Base-by-base conservation (phyloP, 805 yeast genomes). In the Candida coleopterorum region DNA sequence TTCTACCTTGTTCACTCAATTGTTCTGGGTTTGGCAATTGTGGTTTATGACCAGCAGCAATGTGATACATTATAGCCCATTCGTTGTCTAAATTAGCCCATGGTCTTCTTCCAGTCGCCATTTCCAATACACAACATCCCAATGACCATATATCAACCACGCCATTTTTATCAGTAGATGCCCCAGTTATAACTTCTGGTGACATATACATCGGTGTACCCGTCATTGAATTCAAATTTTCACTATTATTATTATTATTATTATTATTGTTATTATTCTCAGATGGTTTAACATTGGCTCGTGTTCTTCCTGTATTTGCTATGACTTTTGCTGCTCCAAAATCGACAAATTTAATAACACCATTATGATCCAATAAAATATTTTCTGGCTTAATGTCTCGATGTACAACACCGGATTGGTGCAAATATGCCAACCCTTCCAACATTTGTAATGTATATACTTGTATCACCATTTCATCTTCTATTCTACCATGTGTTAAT, bases 161-260 rank as follows among this genome's bases (percentile, higher is more conserved):
- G 3, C 89, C 89, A 45, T 71, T 75, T 38, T 69, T 65, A 23
- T 81, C 82, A 1, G 72, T 53, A 1, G 71, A 59, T 5, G 75
- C 69, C 2, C 97, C 97, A 1, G 93, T 85, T 40, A 93, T 86
- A 0, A 86, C 85, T 52, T 93, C 98, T 0, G 98, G 98, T 0
- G 97, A 87, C 97, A 93, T 90, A 62, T 93, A 93, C 97, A 90
- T 93, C 11, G 97, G 97, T 0, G 98, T 93, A 26, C 98, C 98
- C 2, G 95, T 80, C 68, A 84, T 72, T 20, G 75, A 65, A 32
- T 60, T 63, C 43, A 74, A 65, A 46, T 70, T 62, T 32, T 39
- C 43, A 24, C 41, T 42, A 14, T 29, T 30, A 46, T 70, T 62
- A 32, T 39, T 41, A 24, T 42, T 42, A 14, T 29, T 30, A 12